Base-by-base conservation (phyloP, 768 basidiomycete genomes). In the Aureoboletus auriporus region DNA sequence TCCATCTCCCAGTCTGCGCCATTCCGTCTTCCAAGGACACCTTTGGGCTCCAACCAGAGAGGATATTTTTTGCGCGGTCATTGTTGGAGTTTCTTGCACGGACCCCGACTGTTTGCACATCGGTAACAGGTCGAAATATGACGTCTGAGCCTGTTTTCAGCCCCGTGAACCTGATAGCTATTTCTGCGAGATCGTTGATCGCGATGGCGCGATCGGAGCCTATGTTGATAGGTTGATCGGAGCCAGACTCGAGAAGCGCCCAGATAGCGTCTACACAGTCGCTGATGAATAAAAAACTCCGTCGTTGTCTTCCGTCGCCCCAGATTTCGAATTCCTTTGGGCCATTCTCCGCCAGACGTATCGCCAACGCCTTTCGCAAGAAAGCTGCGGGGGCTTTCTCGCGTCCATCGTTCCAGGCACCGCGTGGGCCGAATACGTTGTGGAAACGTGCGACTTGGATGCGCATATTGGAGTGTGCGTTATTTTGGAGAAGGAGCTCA, bases 361-460 rank as follows among this genome's bases (percentile, higher is more conserved):
- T 61, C 1, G 70, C 71, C 12, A 75, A 39, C 1, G 78, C 77
- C 53, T 82, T 83, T 6, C 80, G 74, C 27, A 80, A 60, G 46
- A 83, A 52, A 0, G 82, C 78, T 7, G 80, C 81, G 0, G 79
- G 80, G 1, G 65, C 80, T 54, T 82, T 82, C 63, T 83, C 82
- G 9, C 72, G 72, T 0, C 82, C 82, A 33, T 72, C 68, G 41
- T 61, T 66, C 78, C 77, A 83, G 1, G 76, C 66, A 0, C 77
- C 77, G 8, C 72, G 68, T 1, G 79, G 80, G 10, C 81, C 80
- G 49, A 71, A 82, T 12, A 83, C 68, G 46, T 83, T 82, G 44
- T 83, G 80, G 50, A 83, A 79, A 1, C 81, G 72, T 0, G 76
- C 77, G 39, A 82, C 72, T 12, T 68, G 71, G 28, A 79, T 56